Base-by-base conservation (phyloP, 1,139 yeast species). In the Suhomyces bolitotheri region DNA sequence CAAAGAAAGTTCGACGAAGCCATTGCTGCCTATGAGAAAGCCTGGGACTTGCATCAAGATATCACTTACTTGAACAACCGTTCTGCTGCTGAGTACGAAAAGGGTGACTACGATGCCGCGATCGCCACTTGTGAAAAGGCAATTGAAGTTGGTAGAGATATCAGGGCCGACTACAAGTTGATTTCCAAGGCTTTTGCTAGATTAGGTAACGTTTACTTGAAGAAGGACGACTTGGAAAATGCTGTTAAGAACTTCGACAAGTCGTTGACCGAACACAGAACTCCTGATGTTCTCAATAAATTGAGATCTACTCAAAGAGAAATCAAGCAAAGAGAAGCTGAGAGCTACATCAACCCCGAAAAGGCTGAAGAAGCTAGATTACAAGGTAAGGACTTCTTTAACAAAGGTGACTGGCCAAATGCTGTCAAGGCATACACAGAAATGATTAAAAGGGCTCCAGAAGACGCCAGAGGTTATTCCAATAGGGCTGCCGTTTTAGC, bases 401-500 rank as follows among this genome's bases (percentile, higher is more conserved):
- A 85, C 47, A 83, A 85, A 53, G 94, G 88, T 28, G 96, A 92
- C 64, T 90, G 96, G 96, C 97, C 98, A 45, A 84, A 74, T 49
- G 97, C 98, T 22, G 97, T 94, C 37, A 86, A 86, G 61, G 83
- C 95, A 8, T 94, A 94, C 66, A 73, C 95, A 33, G 98, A 94
- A 66, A 92, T 94, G 88, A 74, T 90, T 54, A 87, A 89, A 69
- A 84, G 99, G 60, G 90, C 94, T 3, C 99, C 99, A 40, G 80
- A 82, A 40, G 98, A 94, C 63, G 95, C 96, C 22, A 81, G 97
- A 64, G 98, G 97, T 37, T 94, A 90, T 64, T 89, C 96, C 29
- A 94, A 94, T 70, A 85, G 98, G 66, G 98, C 99, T 36, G 98
- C 98, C 26, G 96, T 96, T 1, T 78, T 85, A 58, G 81, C 95